Evolutionary conservation across 2,329 filamentous ascomycete species (phyloP).

Genomic region (Aspergillus hortae): DNA sequence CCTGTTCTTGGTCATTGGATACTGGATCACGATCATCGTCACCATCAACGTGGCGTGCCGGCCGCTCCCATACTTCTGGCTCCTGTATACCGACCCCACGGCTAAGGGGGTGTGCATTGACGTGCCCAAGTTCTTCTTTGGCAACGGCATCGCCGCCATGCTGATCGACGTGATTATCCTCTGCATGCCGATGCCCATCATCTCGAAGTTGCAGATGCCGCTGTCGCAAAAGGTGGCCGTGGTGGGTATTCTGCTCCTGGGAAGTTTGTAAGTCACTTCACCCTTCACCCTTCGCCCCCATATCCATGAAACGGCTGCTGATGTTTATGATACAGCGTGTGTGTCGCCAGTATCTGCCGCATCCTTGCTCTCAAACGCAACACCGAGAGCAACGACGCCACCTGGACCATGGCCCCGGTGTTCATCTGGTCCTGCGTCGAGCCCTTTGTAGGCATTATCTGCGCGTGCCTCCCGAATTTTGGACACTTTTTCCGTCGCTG

Average conservation of each 20-base stretch:
- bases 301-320: too few relatives aligned
- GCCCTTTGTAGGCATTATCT: slow-evolving; percentile 1
- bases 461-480: not conserved
- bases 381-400: not conserved
- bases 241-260: not conserved
- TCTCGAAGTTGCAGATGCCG: not conserved
- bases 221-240: not conserved
- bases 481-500: not conserved
- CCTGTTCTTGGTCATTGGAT: not conserved
- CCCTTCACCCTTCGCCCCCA: not conserved
- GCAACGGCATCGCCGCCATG: not conserved
- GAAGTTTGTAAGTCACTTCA: not conserved
- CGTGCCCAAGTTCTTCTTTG: slow-evolving; percentile 1
- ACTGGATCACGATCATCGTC: not conserved
- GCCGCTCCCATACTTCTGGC: slow-evolving; percentile 1
- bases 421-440: slow-evolving; percentile 4
- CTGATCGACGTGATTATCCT: not conserved
- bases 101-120: not conserved
- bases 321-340: not conserved
- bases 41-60: not conserved
- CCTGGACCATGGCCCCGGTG: not conserved
- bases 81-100: not conserved
- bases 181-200: not conserved
- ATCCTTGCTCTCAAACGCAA: not conserved
- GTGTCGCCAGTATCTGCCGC: slow-evolving; percentile 1